Percentiles rank a stretch among this genome's conserved stretches.
Conservation (phyloP, 805 yeast species). For the Barnettozyma vustinii region DNA sequence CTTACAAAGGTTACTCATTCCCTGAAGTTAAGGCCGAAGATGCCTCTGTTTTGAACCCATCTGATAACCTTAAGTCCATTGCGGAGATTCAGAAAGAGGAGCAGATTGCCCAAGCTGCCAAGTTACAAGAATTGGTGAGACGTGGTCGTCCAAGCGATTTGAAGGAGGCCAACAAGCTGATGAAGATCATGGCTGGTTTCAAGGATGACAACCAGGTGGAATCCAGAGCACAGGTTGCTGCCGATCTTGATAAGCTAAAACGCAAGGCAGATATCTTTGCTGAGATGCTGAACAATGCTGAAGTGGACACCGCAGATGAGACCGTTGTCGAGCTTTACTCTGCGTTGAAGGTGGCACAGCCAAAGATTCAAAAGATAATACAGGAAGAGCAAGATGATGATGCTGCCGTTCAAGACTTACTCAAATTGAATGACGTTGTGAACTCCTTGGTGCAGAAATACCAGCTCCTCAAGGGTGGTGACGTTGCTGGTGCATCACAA, state of each 20-base stretch:
- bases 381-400: slow-evolving; percentile 74
- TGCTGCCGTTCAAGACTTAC: slow-evolving; percentile 57
- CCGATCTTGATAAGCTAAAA: slow-evolving; percentile 76
- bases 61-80: slow-evolving; percentile 79
- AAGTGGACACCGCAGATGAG: slow-evolving; percentile 45
- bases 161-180: slow-evolving; percentile 91
- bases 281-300: slow-evolving; percentile 68
- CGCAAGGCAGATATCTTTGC: slow-evolving; percentile 82
- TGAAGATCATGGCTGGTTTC: slow-evolving; percentile 98
- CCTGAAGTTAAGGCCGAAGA: slow-evolving; percentile 90
- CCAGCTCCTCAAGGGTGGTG: slow-evolving; percentile 59
- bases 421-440: slow-evolving; percentile 69
- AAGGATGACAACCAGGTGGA: slow-evolving; percentile 65
- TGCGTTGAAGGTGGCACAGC: slow-evolving; percentile 77
- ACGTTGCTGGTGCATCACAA: slow-evolving; percentile 45
- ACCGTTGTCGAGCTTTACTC: slow-evolving; percentile 74
- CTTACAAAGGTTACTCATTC: slow-evolving; percentile 87
- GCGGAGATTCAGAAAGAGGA: slow-evolving; percentile 92
- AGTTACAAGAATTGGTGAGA: slow-evolving; percentile 90
- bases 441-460: slow-evolving; percentile 65
- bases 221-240: slow-evolving; percentile 72
- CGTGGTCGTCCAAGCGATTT: slow-evolving; percentile 94
- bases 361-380: slow-evolving; percentile 78
- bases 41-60: slow-evolving; percentile 87
- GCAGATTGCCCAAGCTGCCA: slow-evolving; percentile 87